Percentiles rank a stretch among this genome's conserved stretches.
These are phyloP conservation scores for Mallotus nudiflorus DNA, from an alignment of 345 rosid species.

Conservation along the genomic window DNA sequence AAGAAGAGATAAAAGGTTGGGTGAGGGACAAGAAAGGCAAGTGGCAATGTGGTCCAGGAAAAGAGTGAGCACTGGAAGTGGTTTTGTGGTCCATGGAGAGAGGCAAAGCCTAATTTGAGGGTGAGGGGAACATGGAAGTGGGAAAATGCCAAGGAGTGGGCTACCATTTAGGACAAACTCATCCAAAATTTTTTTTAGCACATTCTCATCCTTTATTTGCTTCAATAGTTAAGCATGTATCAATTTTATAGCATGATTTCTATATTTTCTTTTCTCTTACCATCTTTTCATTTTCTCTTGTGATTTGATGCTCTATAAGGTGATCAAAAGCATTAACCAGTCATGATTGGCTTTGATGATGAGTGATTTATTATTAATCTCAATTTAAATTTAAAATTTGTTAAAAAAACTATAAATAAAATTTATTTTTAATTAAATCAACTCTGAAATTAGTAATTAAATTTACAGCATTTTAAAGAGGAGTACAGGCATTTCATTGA, in stretches of 20 bases:
- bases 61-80: slow-evolving; percentile 32
- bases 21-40: slow-evolving; percentile 9
- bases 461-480: too few relatives aligned
- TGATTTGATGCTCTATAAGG: too few relatives aligned
- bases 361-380: too few relatives aligned
- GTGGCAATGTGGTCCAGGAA: slow-evolving; percentile 54
- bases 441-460: too few relatives aligned
- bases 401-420: too few relatives aligned
- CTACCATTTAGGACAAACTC: slow-evolving; percentile 10
- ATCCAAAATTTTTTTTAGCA: slow-evolving; percentile 4
- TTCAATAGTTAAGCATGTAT: not conserved
- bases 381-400: too few relatives aligned
- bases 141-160: slow-evolving; percentile 20
- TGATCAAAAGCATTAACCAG: too few relatives aligned
- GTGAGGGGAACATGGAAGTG: slow-evolving; percentile 29
- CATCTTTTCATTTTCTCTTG: not conserved
- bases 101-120: slow-evolving; percentile 33
- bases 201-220: slow-evolving; percentile 13
- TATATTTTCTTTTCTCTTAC: not conserved
- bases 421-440: too few relatives aligned
- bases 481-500: not conserved
- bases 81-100: slow-evolving; percentile 42
- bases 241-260: too few relatives aligned
- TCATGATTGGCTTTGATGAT: too few relatives aligned
- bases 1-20: not conserved